Base-by-base conservation (phyloP, 2,329 filamentous ascomycete genomes). In the Cercospora sp. region DNA sequence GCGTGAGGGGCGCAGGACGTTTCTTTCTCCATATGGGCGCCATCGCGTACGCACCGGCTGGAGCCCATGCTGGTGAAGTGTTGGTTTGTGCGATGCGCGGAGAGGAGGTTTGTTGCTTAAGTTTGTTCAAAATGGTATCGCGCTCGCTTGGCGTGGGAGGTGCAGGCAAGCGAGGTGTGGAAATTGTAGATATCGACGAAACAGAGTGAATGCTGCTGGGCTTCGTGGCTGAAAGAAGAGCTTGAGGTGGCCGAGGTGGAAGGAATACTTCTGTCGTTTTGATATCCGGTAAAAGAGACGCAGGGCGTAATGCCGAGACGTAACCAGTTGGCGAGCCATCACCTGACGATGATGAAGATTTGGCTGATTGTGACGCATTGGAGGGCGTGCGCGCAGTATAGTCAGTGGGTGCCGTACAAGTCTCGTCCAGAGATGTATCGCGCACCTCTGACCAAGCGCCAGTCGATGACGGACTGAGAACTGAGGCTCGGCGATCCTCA, bases 241-340 rank as follows among this genome's bases (percentile, higher is more conserved):
- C 37, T 24, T 49, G 63, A 55, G 37, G 66, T 40, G 18, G 62
- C 28, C 62, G 51, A 3, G 62, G 51, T 7, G 69, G 66, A 8
- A 70, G 60, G 12, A 59, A 58, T 13, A 70, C 40, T 34, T 66
- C 66, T 57, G 63, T 65, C n/a, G 62, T 65, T 26, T 57, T 58
- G 37, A 65, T 65, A 8, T 40, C 45, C 7, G 49, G 45, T 24
- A 24, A 8, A 28, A 16, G 62, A 28, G 16, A 58, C 2, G 24
- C 28, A 16, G 30, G 18, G 12, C 34, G 51, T 34, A 53, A 37
- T 10, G 62, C 18, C 9, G 51, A 65, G 51, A 65, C 51, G 24
- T 43, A 59, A 3, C 62, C 62, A 8, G 58, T 65, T n/a, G 62
- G 53, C 16, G 26, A 53, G 13, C 24, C 24, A 8, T 58, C 62